Evolutionary conservation across 1,139 yeast species (phyloP).

Genomic region (Yamadazyma conglobata): DNA sequence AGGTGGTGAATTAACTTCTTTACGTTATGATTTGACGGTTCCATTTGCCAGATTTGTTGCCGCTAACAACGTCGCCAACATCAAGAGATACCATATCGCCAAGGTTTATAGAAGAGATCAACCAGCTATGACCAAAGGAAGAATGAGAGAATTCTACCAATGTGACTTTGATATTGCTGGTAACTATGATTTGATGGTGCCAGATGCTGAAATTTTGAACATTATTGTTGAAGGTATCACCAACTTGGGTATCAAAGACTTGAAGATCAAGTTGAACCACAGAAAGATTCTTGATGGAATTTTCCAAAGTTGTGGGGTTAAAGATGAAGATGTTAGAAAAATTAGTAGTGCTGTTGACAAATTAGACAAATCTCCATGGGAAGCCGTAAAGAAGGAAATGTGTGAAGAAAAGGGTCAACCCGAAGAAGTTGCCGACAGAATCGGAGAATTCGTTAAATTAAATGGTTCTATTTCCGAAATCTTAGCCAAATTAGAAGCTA

Average conservation of each 20-base stretch:
- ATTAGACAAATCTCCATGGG: constrained; percentile 95
- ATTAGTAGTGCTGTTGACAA: constrained; percentile 95
- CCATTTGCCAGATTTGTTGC: constrained; percentile 98
- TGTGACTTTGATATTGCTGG: constrained; percentile 98
- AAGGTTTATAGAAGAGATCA: constrained; percentile 98
- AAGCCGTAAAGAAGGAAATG: constrained; percentile 87
- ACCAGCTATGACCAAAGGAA: constrained; percentile 99
- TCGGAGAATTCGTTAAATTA: constrained; percentile 86
- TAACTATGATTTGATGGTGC: constrained; percentile 85
- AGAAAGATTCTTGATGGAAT: constrained; percentile 94
- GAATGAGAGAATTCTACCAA: constrained; percentile 99
- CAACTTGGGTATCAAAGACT: constrained; percentile 79
- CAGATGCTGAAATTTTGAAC: constrained; percentile 86
- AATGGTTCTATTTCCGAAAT: constrained; percentile 76
- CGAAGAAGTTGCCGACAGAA: constrained; percentile 86
- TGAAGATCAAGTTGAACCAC: constrained; percentile 89
- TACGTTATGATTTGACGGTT: constrained; percentile 93
- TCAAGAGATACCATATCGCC: constrained; percentile 94
- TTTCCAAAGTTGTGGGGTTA: constrained; percentile 91
- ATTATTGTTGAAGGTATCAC: constrained; percentile 81
- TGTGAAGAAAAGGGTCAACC: constrained; percentile 84
- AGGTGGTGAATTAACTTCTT: constrained; percentile 94
- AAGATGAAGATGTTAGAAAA: constrained; percentile 88
- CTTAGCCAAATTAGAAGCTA: constrained; percentile 50
- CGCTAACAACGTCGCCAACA: constrained; percentile 82